Evolutionary conservation across 1,139 yeast genomes (phyloP).

Genomic region (Kodamaea ohmeri): DNA sequence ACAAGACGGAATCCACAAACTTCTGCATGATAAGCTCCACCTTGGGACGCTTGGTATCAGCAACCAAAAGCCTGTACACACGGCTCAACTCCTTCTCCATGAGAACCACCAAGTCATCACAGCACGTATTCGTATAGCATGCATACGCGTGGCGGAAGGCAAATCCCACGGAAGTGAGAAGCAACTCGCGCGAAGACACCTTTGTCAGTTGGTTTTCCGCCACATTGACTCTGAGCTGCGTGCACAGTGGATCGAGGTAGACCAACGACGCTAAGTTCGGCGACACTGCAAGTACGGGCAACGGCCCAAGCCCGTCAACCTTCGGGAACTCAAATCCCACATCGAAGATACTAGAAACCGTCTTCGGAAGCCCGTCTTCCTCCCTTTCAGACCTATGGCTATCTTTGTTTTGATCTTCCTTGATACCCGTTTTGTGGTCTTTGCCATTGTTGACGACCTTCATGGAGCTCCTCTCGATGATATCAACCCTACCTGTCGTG

Average conservation of each 20-base stretch:
- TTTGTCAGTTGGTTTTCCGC: constrained; percentile 12
- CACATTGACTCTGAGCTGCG: constrained; percentile 28
- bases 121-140: constrained; percentile 59
- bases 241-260: constrained; percentile 22
- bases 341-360: constrained; percentile 48
- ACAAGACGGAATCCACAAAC: constrained; percentile 46
- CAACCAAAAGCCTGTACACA: constrained; percentile 17
- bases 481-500: constrained; percentile 43
- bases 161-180: constrained; percentile 53
- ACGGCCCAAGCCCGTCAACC: constrained; percentile 24
- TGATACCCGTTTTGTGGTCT: neutral
- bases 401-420: constrained; percentile 1
- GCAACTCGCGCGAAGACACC: constrained; percentile 29
- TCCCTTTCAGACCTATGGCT: neutral
- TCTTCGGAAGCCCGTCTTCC: neutral
- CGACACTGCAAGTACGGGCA: constrained; percentile 45
- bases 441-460: constrained; percentile 17
- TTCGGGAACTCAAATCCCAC: constrained; percentile 54
- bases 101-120: constrained; percentile 65
- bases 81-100: constrained; percentile 46
- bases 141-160: constrained; percentile 67
- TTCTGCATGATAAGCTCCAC: constrained; percentile 13
- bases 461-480: constrained; percentile 38
- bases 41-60: constrained; percentile 14
- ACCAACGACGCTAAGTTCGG: constrained; percentile 57